Percentiles rank a stretch among this genome's conserved stretches.
Conservation (phyloP, 176 grass and related monocot genomes). For the Paspalum vaginatum region DNA sequence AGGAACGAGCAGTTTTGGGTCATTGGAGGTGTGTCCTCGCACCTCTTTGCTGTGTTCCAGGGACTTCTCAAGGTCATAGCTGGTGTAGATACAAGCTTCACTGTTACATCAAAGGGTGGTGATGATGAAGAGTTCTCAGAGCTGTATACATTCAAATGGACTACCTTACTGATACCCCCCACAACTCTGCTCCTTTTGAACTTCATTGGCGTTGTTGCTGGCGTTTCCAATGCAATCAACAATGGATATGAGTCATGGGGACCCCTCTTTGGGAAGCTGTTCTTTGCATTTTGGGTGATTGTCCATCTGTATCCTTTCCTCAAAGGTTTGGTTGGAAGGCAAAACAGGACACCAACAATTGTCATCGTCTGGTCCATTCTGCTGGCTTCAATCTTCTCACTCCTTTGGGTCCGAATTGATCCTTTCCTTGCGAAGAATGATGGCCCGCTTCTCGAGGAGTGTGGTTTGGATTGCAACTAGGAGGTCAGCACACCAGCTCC, state of each 20-base stretch:
- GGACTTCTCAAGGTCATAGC: constrained; percentile 75
- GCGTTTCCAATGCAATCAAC: constrained; percentile 71
- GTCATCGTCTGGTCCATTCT: constrained; percentile 82
- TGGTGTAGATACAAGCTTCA: constrained; percentile 74
- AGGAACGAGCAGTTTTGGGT: constrained; percentile 86
- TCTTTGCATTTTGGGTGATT: constrained; percentile 83
- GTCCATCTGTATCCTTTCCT: constrained; percentile 82
- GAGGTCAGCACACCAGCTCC: constrained; percentile 38
- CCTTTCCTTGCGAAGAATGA: constrained; percentile 62
- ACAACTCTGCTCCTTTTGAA: constrained; percentile 67
- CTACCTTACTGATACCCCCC: constrained; percentile 76
- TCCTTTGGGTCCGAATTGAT: constrained; percentile 70
- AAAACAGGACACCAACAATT: constrained; percentile 77
- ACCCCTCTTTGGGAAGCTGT: constrained; percentile 70
- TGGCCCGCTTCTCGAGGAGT: constrained; percentile 53
- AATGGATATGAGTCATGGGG: constrained; percentile 84
- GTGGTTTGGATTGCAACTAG: constrained; percentile 59
- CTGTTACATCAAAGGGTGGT: constrained; percentile 74
- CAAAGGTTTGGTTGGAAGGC: constrained; percentile 76
- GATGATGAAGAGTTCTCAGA: constrained; percentile 75
- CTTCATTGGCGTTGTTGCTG: constrained; percentile 70
- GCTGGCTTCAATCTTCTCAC: constrained; percentile 71
- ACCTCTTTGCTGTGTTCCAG: constrained; percentile 77
- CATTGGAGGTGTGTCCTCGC: constrained; percentile 71
- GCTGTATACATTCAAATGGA: constrained; percentile 80